Percentiles rank a stretch among this genome's conserved stretches.
phyloP scores from a whole-genome alignment of 257 asterid genomes.

The Solanum infundibuliforme region DNA sequence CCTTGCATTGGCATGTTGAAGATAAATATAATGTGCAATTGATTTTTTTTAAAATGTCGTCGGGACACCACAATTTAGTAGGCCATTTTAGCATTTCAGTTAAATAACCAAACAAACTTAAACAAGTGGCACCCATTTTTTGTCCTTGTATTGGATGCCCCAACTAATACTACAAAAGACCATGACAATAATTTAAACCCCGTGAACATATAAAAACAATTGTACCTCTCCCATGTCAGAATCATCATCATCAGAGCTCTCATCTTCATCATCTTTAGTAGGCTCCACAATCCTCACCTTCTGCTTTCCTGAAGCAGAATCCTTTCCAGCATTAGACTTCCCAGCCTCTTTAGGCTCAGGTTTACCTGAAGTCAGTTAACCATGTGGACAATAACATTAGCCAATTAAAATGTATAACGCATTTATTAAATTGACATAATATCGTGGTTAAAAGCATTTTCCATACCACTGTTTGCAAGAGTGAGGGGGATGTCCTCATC shows the following conservation, averaged over 20 bases:
- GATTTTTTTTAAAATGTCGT: neutral
- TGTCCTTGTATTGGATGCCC: neutral
- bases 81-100: neutral
- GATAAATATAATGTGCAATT: neutral
- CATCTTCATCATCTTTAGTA: conserved; percentile 5
- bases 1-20: neutral
- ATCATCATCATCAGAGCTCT: conserved; percentile 1
- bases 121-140: neutral
- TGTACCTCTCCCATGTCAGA: neutral
- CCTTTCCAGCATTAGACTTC: neutral
- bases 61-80: neutral
- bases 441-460: neutral
- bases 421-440: neutral
- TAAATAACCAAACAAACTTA: neutral
- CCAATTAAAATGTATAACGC: neutral
- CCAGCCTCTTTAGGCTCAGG: conserved; percentile 9
- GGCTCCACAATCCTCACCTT: conserved; percentile 6
- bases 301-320: neutral
- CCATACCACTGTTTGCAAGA: neutral
- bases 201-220: neutral
- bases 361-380: neutral
- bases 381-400: neutral
- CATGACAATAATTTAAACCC: neutral
- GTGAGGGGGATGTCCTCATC: neutral
- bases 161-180: neutral